Evolutionary conservation across 2,329 filamentous ascomycete species (phyloP).

Genomic region (Colletotrichum sp.): DNA sequence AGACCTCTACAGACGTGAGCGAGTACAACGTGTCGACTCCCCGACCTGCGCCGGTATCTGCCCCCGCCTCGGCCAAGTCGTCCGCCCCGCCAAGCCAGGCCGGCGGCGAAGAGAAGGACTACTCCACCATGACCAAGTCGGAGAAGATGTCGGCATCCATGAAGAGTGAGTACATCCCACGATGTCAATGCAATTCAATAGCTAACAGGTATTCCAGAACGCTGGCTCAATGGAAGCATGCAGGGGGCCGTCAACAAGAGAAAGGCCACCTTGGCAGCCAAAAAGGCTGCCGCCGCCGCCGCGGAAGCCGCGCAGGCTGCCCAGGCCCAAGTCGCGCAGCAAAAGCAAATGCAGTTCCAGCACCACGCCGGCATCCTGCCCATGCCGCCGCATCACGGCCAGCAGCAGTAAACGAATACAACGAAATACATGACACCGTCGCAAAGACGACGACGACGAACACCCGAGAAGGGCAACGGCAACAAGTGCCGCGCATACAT

Average conservation of each 20-base stretch:
- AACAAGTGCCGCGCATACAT: neutral
- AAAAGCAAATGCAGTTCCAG: neutral
- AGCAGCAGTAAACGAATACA: neutral
- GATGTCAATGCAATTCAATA: neutral
- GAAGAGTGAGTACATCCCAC: slow-evolving; percentile 57
- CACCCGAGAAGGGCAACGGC: neutral
- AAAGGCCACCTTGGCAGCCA: slow-evolving; percentile 64
- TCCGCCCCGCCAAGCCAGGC: slow-evolving; percentile 21
- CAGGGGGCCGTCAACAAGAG: slow-evolving; percentile 64
- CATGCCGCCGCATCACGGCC: neutral
- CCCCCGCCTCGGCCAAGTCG: slow-evolving; percentile 18
- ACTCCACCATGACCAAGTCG: slow-evolving; percentile 66
- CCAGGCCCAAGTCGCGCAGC: neutral
- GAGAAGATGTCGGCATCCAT: slow-evolving; percentile 72
- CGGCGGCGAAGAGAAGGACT: slow-evolving; percentile 55
- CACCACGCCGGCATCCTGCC: slow-evolving; percentile 7
- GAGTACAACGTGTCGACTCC: slow-evolving; percentile 6
- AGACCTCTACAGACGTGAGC: slow-evolving; percentile 18
- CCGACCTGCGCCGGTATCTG: slow-evolving; percentile 11
- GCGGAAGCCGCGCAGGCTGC: slow-evolving; percentile 1
- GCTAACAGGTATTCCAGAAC: slow-evolving; percentile 45
- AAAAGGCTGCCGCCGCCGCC: slow-evolving; percentile 56
- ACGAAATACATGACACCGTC: neutral
- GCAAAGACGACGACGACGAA: neutral
- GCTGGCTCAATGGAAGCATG: slow-evolving; percentile 68